Evolutionary conservation across 1,139 yeast species (phyloP).

Genomic region (Yarrowia galli): DNA sequence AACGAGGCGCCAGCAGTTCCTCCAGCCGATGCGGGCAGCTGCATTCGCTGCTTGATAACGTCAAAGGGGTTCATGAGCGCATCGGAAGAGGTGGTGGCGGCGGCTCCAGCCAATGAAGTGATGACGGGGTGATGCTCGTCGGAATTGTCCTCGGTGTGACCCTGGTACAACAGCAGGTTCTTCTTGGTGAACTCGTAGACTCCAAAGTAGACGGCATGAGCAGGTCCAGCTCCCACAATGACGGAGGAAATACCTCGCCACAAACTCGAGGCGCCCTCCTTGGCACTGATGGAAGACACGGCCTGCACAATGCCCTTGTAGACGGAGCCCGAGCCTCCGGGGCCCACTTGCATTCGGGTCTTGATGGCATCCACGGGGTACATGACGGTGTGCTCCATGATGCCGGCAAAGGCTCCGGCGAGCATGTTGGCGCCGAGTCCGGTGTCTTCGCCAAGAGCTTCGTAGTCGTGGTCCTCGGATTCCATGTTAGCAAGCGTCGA

Average conservation of each 20-base stretch:
- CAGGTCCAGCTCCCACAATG: conserved; percentile 98
- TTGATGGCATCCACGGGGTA: conserved; percentile 92
- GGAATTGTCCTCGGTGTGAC: conserved; percentile 46
- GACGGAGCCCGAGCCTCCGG: conserved; percentile 50
- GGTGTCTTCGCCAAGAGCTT: conserved; percentile 88
- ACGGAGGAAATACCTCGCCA: conserved; percentile 97
- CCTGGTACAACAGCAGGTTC: conserved; percentile 55
- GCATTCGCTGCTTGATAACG: conserved; percentile 90
- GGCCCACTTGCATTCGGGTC: conserved; percentile 90
- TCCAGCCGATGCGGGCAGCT: conserved; percentile 51
- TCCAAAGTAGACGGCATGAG: conserved; percentile 97
- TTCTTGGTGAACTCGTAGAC: conserved; percentile 85
- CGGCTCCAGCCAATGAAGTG: conserved; percentile 89
- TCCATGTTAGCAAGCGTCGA: conserved; percentile 37
- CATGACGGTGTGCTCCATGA: conserved; percentile 96
- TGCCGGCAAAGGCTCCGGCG: conserved; percentile 98
- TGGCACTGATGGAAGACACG: conserved; percentile 75
- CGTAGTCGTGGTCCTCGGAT: conserved; percentile 67
- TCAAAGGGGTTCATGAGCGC: conserved; percentile 99
- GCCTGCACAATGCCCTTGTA: conserved; percentile 62
- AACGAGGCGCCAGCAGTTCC: conserved; percentile 46
- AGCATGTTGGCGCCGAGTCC: conserved; percentile 79
- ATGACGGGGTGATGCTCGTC: conserved; percentile 74
- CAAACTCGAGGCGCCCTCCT: conserved; percentile 89
- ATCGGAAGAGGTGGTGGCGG: conserved; percentile 91